A percentile compares a stretch with the other conserved stretches of the same genome.
Evolutionary conservation across 805 yeast genomes (phyloP).

Genomic region (Candida manassasensis): DNA sequence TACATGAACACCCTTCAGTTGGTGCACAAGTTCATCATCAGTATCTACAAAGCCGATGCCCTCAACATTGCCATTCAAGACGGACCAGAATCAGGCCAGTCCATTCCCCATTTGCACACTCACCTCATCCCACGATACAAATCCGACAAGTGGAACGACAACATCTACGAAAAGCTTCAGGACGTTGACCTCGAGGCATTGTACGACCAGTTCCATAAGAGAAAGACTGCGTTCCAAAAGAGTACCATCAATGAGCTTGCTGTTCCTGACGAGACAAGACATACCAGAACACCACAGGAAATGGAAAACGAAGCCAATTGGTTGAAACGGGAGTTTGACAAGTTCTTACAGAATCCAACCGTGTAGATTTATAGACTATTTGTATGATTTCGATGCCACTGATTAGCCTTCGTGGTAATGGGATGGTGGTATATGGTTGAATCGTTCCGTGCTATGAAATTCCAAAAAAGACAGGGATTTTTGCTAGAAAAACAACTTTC

Average conservation of each 20-base stretch:
- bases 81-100: conserved; percentile 93
- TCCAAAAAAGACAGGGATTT: too few species aligned
- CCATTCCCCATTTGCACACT: conserved; percentile 92
- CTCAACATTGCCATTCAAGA: conserved; percentile 92
- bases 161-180: conserved; percentile 63
- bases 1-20: conserved; percentile 72
- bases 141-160: conserved; percentile 53
- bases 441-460: too few species aligned
- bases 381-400: too few species aligned
- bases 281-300: conserved; percentile 51
- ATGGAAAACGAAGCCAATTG: conserved; percentile 71
- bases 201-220: conserved; percentile 21
- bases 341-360: too few species aligned
- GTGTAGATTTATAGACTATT: too few species aligned
- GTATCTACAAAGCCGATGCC: conserved; percentile 72
- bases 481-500: too few species aligned
- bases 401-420: too few species aligned
- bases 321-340: conserved; percentile 40
- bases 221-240: conserved; percentile 22
- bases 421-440: too few species aligned
- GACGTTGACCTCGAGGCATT: conserved; percentile 41
- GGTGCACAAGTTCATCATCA: conserved; percentile 62
- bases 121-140: conserved; percentile 85
- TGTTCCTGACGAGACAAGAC: conserved; percentile 47
- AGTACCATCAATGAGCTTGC: conserved; percentile 20